Evolutionary conservation across 345 rosid genomes (phyloP).

Genomic region (Camelina hispida): DNA sequence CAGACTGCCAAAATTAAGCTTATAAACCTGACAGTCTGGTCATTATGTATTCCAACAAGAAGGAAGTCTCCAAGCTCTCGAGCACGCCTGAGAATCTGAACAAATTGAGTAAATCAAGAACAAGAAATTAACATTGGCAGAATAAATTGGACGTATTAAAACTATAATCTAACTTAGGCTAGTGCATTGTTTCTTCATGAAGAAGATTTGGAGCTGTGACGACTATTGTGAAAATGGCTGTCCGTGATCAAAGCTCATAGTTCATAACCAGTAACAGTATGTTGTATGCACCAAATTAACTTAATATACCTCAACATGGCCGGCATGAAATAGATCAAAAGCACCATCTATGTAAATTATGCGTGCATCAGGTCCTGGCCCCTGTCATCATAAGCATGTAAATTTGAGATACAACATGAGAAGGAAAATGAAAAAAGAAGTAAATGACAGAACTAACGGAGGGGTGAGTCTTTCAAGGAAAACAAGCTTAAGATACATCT

Average conservation of each 20-base stretch:
- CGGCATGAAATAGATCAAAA: conserved; percentile 98
- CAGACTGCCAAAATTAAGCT: conserved; percentile 7
- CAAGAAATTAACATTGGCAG: conserved; percentile 16
- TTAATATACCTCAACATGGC: conserved; percentile 87
- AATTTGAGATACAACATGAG: conserved; percentile 19
- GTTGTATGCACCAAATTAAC: conserved; percentile 22
- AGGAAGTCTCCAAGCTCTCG: conserved; percentile 95
- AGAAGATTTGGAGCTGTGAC: neutral
- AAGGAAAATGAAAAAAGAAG: conserved; percentile 4
- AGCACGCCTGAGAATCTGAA: conserved; percentile 84
- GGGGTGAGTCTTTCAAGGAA: conserved; percentile 18
- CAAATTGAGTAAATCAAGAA: conserved; percentile 9
- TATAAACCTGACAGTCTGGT: conserved; percentile 80
- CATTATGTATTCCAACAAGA: conserved; percentile 86
- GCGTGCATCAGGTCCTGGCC: conserved; percentile 85
- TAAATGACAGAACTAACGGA: neutral
- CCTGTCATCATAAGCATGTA: conserved; percentile 54
- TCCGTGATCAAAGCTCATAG: too few species aligned
- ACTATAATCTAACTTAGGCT: neutral
- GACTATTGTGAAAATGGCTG: neutral
- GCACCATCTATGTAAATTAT: conserved; percentile 94
- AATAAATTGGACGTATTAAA: neutral
- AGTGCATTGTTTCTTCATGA: neutral
- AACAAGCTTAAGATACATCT: conserved; percentile 6
- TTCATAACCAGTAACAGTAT: neutral